These are phyloP conservation scores for Heterobasidion occidentale DNA, from an alignment of 1,284 basidiomycete genomes.

Conservation along the genomic window DNA sequence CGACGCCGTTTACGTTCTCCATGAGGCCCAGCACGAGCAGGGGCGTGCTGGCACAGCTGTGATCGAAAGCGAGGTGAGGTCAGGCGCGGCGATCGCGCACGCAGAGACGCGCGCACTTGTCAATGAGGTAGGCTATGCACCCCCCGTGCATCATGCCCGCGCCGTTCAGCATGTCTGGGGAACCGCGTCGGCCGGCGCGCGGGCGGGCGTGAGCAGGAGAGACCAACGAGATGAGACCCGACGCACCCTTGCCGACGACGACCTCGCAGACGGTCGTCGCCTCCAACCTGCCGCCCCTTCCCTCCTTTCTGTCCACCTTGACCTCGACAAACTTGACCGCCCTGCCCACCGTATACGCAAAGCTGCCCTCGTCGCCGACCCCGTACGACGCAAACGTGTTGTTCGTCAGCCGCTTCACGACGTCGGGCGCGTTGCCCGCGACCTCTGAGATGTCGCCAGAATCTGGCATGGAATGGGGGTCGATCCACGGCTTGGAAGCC, in stretches of 20 bases:
- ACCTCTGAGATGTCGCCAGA: conserved; percentile 45
- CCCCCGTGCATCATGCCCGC: conserved; percentile 67
- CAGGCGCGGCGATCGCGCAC: background rate
- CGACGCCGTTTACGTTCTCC: conserved; percentile 57
- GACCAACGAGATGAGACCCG: background rate
- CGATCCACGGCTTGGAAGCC: conserved; percentile 38
- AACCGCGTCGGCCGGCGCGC: background rate
- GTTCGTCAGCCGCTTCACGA: conserved; percentile 54
- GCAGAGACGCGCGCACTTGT: conserved; percentile 39
- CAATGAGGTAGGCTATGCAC: conserved; percentile 61
- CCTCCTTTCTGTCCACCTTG: conserved; percentile 34
- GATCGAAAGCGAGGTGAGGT: background rate
- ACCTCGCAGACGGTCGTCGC: conserved; percentile 54
- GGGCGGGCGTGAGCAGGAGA: conserved; percentile 7
- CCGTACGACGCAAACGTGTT: conserved; percentile 63
- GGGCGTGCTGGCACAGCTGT: conserved; percentile 56
- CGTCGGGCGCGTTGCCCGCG: conserved; percentile 49
- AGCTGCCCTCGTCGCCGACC: conserved; percentile 50
- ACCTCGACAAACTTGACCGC: conserved; percentile 53
- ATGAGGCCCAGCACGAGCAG: conserved; percentile 55
- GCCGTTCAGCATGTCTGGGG: conserved; percentile 61
- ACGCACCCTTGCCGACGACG: conserved; percentile 46
- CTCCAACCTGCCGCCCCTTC: conserved; percentile 31
- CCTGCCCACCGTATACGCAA: conserved; percentile 52
- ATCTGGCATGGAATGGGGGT: conserved; percentile 45